Conservation (phyloP, 2,329 filamentous ascomycete genomes). For the Cladosporium sphaerospermum region DNA sequence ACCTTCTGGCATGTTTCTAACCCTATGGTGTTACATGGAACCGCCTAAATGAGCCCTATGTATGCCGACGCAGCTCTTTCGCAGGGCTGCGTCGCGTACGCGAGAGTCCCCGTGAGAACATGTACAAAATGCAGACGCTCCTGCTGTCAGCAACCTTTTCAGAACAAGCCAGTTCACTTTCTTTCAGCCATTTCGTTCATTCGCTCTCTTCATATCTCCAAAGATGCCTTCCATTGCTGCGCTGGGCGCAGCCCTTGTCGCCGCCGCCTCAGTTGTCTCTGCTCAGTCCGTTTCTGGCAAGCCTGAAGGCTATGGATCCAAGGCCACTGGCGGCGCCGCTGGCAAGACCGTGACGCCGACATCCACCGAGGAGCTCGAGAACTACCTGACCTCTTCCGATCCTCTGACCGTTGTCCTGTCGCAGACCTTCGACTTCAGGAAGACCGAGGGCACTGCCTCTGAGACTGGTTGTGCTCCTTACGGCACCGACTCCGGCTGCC, state of each 20-base stretch:
- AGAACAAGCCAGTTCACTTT: neutral
- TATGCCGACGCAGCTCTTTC: conserved; percentile 1
- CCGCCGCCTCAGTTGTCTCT: conserved; percentile 1
- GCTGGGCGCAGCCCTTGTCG: conserved; percentile 8
- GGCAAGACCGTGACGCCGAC: conserved; percentile 34
- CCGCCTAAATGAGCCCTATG: neutral
- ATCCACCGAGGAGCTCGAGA: conserved; percentile 49
- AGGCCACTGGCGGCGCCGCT: conserved; percentile 49
- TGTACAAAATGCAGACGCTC: neutral
- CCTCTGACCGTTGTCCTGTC: conserved; percentile 54
- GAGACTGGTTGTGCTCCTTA: conserved; percentile 51
- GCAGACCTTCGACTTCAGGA: conserved; percentile 49
- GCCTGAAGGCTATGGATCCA: conserved; percentile 38
- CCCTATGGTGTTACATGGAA: neutral
- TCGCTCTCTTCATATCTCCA: neutral
- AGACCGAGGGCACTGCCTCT: conserved; percentile 41
- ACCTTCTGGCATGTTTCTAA: neutral
- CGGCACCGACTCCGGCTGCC: conserved; percentile 50
- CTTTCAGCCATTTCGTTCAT: neutral
- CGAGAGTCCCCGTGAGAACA: neutral
- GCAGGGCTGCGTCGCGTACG: too few relatives aligned
- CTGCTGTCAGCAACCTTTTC: neutral
- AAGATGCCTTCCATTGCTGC: conserved; percentile 10
- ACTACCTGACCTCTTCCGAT: conserved; percentile 50
- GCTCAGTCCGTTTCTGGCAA: conserved; percentile 30